Percentiles rank a stretch among this genome's conserved stretches.
Evolutionary conservation across 2,329 filamentous ascomycete species (phyloP).

Genomic region (Plectosphaerella cucumerina): DNA sequence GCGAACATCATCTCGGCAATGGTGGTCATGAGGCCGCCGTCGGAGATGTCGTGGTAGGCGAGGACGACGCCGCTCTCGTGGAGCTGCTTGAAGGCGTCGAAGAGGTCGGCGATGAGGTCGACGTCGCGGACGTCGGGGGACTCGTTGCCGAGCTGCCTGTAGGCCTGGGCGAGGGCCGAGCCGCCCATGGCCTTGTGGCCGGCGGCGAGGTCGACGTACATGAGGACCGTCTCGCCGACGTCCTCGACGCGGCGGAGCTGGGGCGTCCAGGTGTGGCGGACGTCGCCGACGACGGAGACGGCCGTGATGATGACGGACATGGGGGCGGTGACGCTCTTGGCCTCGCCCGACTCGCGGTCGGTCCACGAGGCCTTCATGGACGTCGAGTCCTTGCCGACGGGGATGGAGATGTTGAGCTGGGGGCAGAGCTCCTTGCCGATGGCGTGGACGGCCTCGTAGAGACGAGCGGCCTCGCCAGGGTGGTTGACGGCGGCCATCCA

Average conservation of each 20-base stretch:
- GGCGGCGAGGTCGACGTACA: constrained; percentile 86
- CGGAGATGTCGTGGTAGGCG: constrained; percentile 91
- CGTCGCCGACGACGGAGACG: constrained; percentile 78
- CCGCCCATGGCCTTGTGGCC: constrained; percentile 82
- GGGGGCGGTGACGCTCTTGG: constrained; percentile 86
- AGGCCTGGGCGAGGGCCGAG: constrained; percentile 85
- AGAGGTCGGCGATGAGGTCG: constrained; percentile 81
- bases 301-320: constrained; percentile 89
- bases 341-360: constrained; percentile 59
- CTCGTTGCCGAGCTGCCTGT: constrained; percentile 80
- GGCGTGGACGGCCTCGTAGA: constrained; percentile 91
- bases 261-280: constrained; percentile 89
- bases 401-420: constrained; percentile 84
- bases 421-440: constrained; percentile 92
- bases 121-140: constrained; percentile 82
- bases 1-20: constrained; percentile 98
- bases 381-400: constrained; percentile 96
- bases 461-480: constrained; percentile 82
- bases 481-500: constrained; percentile 99
- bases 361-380: constrained; percentile 99
- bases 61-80: constrained; percentile 64
- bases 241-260: constrained; percentile 78
- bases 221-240: constrained; percentile 80
- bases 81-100: constrained; percentile 72
- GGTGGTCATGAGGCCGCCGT: constrained; percentile 88